Evolutionary conservation across 371 early-diverging fungal genomes (phyloP).

Genomic region (Mucor velutinosus): DNA sequence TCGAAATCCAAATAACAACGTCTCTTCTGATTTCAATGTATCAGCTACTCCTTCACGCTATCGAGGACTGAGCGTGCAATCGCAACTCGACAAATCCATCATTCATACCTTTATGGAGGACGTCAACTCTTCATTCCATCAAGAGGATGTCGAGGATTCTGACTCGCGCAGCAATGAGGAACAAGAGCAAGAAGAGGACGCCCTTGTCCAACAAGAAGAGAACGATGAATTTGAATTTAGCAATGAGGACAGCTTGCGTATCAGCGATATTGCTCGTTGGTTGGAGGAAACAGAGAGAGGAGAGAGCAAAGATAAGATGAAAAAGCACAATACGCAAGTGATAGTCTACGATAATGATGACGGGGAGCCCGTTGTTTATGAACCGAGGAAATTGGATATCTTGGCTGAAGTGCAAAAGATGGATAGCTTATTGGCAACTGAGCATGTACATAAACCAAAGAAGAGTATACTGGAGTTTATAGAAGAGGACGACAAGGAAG

Average conservation of each 20-base stretch:
- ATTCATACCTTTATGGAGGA: constrained; percentile 16
- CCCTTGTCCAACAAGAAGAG: not conserved
- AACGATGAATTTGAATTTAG: constrained; percentile 2
- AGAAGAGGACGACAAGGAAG: not conserved
- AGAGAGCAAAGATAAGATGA: not conserved
- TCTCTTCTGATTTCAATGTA: constrained; percentile 14
- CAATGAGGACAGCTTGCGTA: constrained; percentile 16
- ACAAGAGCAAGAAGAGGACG: not conserved
- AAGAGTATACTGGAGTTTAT: not conserved
- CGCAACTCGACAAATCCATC: constrained; percentile 20
- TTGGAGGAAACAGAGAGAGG: constrained; percentile 16
- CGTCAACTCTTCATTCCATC: constrained; percentile 1
- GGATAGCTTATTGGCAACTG: constrained; percentile 4
- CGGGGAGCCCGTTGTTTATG: not conserved
- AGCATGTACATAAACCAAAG: not conserved
- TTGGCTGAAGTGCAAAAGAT: constrained; percentile 14
- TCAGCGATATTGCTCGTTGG: constrained; percentile 23
- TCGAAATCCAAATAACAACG: not conserved
- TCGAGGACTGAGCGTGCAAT: not conserved
- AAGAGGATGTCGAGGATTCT: constrained; percentile 5
- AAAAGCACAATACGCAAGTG: not conserved
- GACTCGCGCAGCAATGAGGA: not conserved
- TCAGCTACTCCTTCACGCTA: constrained; percentile 30
- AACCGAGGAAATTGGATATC: constrained; percentile 33
- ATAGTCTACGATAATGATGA: constrained; percentile 8